Evolutionary conservation across 768 basidiomycete species (phyloP), one percentile per base, ranked within the genome.

Genomic region (Tephrocybe sp.): DNA sequence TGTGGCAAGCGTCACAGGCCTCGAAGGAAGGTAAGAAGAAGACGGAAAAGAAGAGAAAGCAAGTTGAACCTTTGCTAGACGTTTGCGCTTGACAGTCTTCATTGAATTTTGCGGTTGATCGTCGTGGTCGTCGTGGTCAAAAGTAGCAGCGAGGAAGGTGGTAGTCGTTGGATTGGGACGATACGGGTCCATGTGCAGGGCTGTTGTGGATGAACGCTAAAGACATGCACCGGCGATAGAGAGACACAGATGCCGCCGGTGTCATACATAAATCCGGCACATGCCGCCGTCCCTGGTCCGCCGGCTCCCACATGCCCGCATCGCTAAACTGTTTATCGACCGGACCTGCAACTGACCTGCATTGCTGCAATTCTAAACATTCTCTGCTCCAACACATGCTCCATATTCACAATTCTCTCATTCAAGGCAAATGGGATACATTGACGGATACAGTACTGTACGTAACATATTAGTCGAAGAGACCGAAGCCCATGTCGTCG

Each of bases 401-500:
- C n/a, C n/a, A n/a, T n/a, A n/a, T n/a, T n/a, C n/a, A n/a, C n/a
- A n/a, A n/a, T n/a, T n/a, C n/a, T n/a, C n/a, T n/a, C n/a, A n/a
- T 7, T 7, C 6, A 30, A 30, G 29, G 12, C 29, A 30, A 24
- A 10, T 19, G 24, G n/a, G 41, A 39, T 55, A 44, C 42, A 51
- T 54, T 47, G 47, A 37, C n/a, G 38, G 15, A 41, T 48, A 56
- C 50, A 48, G 36, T 39, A 53, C 21, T 19, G 42, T 25, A 47
- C 48, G 54, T 54, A 49, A 44, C 34, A 31, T 37, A 55, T 58
- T 85, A 97, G 78, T 97, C 94, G 79, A 97, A 97, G 57, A 97
- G 82, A 76, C 94, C 94, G 73, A 97, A 97, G 78, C 94, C 93
- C 93, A 97, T 97, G 75, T 97, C 94, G 61, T 97, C 94, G 79